Percentiles rank a stretch among this genome's conserved stretches.
Evolutionary conservation across 257 asterid genomes (phyloP).

Genomic region (Fraxinus excelsior): DNA sequence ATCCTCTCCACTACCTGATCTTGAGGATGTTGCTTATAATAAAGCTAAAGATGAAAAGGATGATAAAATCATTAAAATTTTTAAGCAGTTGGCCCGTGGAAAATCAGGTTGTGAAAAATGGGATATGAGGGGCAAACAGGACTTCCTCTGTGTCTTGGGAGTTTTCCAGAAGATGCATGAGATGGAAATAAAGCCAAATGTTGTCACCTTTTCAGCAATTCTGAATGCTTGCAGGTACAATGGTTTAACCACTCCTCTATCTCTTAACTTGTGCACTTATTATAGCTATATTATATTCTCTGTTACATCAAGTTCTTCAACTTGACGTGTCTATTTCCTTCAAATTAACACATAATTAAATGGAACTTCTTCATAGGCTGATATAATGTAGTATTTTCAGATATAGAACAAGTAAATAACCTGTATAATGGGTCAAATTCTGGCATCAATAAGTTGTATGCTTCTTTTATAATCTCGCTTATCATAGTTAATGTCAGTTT

Average conservation of each 20-base stretch:
- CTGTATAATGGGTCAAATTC: background rate
- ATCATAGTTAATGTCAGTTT: constrained; percentile 6
- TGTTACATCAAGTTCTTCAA: background rate
- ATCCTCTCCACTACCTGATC: constrained; percentile 33
- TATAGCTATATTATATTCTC: background rate
- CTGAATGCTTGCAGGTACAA: constrained; percentile 92
- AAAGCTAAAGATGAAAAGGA: constrained; percentile 37
- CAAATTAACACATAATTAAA: background rate
- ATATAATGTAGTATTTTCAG: background rate
- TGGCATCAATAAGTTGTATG: constrained; percentile 9
- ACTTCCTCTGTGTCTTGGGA: constrained; percentile 67
- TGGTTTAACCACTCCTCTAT: background rate
- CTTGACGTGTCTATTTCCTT: background rate
- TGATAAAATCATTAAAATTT: constrained; percentile 57
- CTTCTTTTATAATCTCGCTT: background rate
- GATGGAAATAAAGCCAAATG: constrained; percentile 89
- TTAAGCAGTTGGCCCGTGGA: constrained; percentile 66
- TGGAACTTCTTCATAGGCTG: constrained; percentile 4
- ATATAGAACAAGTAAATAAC: constrained; percentile 10
- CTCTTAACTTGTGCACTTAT: constrained; percentile 17
- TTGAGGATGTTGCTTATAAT: constrained; percentile 20
- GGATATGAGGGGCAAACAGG: constrained; percentile 46
- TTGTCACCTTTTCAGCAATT: constrained; percentile 93
- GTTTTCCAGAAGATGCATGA: constrained; percentile 91
- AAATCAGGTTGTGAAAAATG: constrained; percentile 39